A percentile compares a stretch with the other conserved stretches of the same genome.
phyloP scores from a whole-genome alignment of 2,329 filamentous ascomycete genomes.

The Talaromyces amestolkiae region DNA sequence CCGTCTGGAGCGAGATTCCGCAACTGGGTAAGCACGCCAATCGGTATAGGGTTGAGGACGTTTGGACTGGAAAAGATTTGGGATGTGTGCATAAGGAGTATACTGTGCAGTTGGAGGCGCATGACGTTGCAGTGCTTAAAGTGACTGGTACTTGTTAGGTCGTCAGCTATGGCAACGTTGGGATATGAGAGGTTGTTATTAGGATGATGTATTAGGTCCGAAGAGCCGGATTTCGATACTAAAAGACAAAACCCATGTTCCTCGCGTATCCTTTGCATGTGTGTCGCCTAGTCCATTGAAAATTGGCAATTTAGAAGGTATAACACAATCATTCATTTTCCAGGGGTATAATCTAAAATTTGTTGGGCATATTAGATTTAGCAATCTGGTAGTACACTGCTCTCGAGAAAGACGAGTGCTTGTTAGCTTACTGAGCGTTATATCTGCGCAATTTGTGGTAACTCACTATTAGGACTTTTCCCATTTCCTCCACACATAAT shows the following conservation, averaged over 20 bases:
- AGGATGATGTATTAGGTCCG: background rate
- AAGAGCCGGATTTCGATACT: background rate
- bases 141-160: slow-evolving; percentile 22
- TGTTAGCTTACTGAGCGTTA: background rate
- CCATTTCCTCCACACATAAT: slow-evolving; percentile 20
- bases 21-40: slow-evolving; percentile 23
- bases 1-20: slow-evolving; percentile 32
- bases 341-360: background rate
- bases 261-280: background rate
- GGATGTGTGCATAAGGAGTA: slow-evolving; percentile 31
- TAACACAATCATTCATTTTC: background rate
- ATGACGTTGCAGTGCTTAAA: slow-evolving; percentile 33
- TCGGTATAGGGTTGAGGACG: slow-evolving; percentile 28
- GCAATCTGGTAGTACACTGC: slow-evolving; percentile 12
- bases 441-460: slow-evolving; percentile 8
- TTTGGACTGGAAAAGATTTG: slow-evolving; percentile 31
- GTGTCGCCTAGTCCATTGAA: background rate
- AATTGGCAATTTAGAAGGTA: too few species aligned
- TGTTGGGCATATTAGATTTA: slow-evolving; percentile 10
- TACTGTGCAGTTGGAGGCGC: slow-evolving; percentile 26
- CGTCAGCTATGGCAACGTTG: background rate
- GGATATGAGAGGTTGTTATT: background rate
- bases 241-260: background rate
- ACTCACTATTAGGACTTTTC: slow-evolving; percentile 17
- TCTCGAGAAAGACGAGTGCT: background rate